Evolutionary conservation across 805 yeast genomes (phyloP), one percentile per base, ranked within the genome.

Genomic region (Kuraishia hungarica): DNA sequence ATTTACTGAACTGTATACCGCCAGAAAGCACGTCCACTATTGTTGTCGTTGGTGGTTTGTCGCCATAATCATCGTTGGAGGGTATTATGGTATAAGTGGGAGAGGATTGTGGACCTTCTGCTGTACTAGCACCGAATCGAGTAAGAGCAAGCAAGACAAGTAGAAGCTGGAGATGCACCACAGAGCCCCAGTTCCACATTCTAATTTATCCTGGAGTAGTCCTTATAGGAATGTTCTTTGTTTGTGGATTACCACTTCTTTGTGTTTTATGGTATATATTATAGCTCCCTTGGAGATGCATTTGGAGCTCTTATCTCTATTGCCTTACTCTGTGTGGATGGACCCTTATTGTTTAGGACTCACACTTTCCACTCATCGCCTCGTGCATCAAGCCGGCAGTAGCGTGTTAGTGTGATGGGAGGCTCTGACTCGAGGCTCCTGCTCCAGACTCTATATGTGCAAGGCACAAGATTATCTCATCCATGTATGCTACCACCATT

Each of bases 21-120:
- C 81, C 68, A 0, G 96, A 87, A 47, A 89, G 72, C 2, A 87
- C 64, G 65, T 89, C 96, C 3, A 89, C 73, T 6, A 89, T 81
- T 0, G 88, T 69, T 1, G 59, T 57, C 1, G 74, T 65, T 6
- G 71, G 67, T 2, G 60, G 62, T 23, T 56, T 60, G 39, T 64
- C 67, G n/a, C 43, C 43, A 13, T 35, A 35, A 15, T 35, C 43
- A 15, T 35, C 43, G 43, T 35, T 35, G 17, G 43, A 35, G 11
- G 43, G 43, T 15, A 35, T 15, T 13, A 35, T n/a, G n/a, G n/a
- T n/a, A n/a, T 17, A 15, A 15, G 15, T 3, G 43, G 5, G 3
- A 35, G 17, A 13, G 43, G 43, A n/a, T 35, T 35, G n/a, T 35
- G 43, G 4, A 13, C 17, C 43, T 35, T 7, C 43, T 13, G n/a